phyloP scores from a whole-genome alignment of 2,329 filamentous ascomycete genomes.

The Colletotrichum horii region DNA sequence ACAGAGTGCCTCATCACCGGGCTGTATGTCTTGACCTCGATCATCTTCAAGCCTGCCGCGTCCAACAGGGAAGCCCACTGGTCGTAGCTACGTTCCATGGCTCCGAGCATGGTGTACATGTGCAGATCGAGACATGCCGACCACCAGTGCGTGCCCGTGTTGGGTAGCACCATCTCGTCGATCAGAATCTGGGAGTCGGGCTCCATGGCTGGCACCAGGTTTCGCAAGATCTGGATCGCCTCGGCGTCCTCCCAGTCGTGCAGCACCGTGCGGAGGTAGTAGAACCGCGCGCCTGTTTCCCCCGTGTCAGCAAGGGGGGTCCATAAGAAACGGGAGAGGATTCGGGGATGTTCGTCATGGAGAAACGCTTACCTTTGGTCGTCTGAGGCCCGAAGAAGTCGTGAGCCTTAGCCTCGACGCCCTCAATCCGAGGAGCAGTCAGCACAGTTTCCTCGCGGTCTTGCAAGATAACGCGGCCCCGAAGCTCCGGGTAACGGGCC shows the following conservation, averaged over 20 bases:
- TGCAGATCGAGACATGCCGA: not conserved
- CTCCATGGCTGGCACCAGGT: not conserved
- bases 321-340: too few species aligned
- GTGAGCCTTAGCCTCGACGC: not conserved
- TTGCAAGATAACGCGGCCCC: not conserved
- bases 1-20: not conserved
- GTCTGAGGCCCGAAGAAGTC: not conserved
- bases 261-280: not conserved
- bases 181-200: not conserved
- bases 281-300: not conserved
- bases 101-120: not conserved
- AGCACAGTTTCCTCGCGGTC: not conserved
- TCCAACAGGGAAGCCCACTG: not conserved
- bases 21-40: not conserved
- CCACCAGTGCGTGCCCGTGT: not conserved
- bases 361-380: not conserved
- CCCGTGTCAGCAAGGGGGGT: too few species aligned
- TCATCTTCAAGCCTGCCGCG: not conserved
- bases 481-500: not conserved
- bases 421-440: not conserved
- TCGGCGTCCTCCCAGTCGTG: not conserved
- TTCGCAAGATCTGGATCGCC: not conserved
- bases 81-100: not conserved
- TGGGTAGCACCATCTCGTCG: not conserved
- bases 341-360: too few species aligned